Conservation (phyloP, 495 filamentous ascomycete species). For the Hypoxylon trugodes region DNA sequence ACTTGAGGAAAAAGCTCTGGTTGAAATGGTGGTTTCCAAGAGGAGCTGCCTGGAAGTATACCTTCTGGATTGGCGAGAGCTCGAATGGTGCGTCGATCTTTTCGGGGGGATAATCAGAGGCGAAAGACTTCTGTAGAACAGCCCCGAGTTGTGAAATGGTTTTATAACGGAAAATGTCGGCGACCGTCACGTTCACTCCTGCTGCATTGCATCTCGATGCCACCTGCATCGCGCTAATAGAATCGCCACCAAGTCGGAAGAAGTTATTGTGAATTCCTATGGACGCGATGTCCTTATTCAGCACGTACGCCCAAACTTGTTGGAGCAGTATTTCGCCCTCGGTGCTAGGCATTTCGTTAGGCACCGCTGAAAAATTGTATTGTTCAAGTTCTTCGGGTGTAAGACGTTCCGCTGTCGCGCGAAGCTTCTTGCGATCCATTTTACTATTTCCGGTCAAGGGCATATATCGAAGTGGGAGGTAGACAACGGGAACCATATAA, state of each 20-base stretch:
- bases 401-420: conserved; percentile 47
- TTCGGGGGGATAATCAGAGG: conserved; percentile 40
- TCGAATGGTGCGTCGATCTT: conserved; percentile 58
- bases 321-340: background rate
- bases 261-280: conserved; percentile 5
- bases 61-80: conserved; percentile 66
- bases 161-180: conserved; percentile 42
- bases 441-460: conserved; percentile 25
- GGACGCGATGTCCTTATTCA: conserved; percentile 2
- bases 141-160: conserved; percentile 34
- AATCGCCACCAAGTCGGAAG: conserved; percentile 30
- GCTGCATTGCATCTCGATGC: conserved; percentile 30
- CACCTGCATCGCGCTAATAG: conserved; percentile 40
- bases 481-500: conserved; percentile 58
- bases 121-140: background rate
- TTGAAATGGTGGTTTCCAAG: conserved; percentile 67
- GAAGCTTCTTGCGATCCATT: conserved; percentile 52
- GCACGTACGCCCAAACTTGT: conserved; percentile 14
- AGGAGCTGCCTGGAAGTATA: conserved; percentile 62
- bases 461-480: conserved; percentile 42
- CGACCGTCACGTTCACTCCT: conserved; percentile 30
- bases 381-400: background rate
- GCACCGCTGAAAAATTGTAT: background rate
- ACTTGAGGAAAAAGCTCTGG: conserved; percentile 63
- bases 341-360: background rate